Evolutionary conservation across 148 eudicot genomes (phyloP).

Genomic region (Heliosperma pusillum): DNA sequence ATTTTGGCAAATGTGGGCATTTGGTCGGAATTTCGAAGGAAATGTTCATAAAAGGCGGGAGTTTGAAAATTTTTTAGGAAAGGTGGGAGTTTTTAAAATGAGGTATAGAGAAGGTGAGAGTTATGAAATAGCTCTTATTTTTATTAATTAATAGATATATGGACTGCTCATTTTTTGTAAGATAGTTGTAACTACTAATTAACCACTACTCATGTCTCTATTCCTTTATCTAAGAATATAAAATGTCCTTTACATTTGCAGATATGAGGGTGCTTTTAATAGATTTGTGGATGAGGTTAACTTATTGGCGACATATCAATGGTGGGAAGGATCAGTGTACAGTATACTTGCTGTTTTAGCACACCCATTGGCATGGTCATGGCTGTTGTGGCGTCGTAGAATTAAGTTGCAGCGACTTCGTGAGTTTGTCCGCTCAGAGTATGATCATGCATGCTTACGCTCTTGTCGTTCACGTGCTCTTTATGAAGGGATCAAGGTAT

Average conservation of each 20-base stretch:
- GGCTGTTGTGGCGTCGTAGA: constrained; percentile 92
- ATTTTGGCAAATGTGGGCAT: too few species aligned
- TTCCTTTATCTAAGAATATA: neutral
- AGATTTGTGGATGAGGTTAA: constrained; percentile 91
- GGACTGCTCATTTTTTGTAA: neutral
- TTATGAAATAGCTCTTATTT: too few species aligned
- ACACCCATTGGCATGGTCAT: constrained; percentile 94
- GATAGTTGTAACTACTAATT: neutral
- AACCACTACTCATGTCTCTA: neutral
- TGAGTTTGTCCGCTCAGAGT: constrained; percentile 96
- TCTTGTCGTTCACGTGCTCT: constrained; percentile 99
- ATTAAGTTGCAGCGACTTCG: constrained; percentile 84
- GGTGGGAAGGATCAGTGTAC: constrained; percentile 96
- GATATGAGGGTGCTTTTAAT: constrained; percentile 92
- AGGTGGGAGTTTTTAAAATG: too few species aligned
- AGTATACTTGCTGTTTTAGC: constrained; percentile 76
- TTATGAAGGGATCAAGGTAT: constrained; percentile 95
- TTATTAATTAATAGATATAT: neutral
- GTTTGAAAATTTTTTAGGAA: too few species aligned
- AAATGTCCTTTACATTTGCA: constrained; percentile 30
- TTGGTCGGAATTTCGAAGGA: too few species aligned
- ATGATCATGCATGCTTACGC: constrained; percentile 96
- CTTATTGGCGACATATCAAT: constrained; percentile 75
- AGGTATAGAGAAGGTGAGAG: too few species aligned
- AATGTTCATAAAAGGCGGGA: too few species aligned